Evolutionary conservation across 1,284 basidiomycete species (phyloP).

Genomic region (Leucoagaricus sp.): DNA sequence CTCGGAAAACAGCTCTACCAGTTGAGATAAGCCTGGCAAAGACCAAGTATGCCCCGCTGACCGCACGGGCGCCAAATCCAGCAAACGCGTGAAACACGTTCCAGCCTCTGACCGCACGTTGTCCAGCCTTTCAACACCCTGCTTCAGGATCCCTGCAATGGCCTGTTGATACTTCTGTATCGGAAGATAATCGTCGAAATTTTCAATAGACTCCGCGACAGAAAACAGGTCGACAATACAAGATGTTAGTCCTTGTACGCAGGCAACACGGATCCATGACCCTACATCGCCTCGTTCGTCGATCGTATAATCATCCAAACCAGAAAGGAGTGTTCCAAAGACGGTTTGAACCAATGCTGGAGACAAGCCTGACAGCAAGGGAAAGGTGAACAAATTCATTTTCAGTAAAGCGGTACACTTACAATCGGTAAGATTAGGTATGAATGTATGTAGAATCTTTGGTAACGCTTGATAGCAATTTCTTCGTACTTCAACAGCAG

Average conservation of each 20-base stretch:
- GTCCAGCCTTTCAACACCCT: conserved; percentile 90
- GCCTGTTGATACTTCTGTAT: conserved; percentile 57
- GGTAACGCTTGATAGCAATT: conserved; percentile 50
- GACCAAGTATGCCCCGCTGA: conserved; percentile 46
- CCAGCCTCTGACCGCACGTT: conserved; percentile 85
- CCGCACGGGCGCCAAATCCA: conserved; percentile 45
- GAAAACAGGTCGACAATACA: conserved; percentile 49
- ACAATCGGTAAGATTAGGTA: conserved; percentile 48
- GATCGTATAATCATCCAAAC: conserved; percentile 86
- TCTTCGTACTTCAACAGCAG: conserved; percentile 49
- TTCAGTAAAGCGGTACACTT: conserved; percentile 24
- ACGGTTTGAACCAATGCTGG: conserved; percentile 40
- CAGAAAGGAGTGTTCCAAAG: conserved; percentile 59
- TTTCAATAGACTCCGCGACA: conserved; percentile 38
- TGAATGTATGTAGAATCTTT: conserved; percentile 52
- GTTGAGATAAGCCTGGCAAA: conserved; percentile 44
- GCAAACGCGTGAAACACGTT: conserved; percentile 52
- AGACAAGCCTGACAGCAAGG: conserved; percentile 42
- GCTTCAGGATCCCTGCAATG: conserved; percentile 77
- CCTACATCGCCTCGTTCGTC: conserved; percentile 98
- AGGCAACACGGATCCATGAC: conserved; percentile 90
- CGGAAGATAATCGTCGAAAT: conserved; percentile 60
- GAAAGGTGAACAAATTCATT: background rate
- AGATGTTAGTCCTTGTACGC: conserved; percentile 62
- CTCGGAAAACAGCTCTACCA: conserved; percentile 59